phyloP scores from a whole-genome alignment of 768 basidiomycete species.

The Nidula microcarpa region DNA sequence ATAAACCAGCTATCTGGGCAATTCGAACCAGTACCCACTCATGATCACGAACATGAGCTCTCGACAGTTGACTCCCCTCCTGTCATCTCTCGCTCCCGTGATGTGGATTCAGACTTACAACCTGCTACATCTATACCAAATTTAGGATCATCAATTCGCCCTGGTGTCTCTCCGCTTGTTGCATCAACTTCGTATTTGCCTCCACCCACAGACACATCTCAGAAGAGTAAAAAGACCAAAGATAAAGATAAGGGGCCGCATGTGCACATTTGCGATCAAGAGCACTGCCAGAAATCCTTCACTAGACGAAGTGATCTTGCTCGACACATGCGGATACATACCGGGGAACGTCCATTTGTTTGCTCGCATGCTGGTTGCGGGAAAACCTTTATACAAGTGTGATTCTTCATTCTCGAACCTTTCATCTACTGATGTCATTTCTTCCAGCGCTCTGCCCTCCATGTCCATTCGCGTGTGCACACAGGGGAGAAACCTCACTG shows the following conservation, averaged over 20 bases:
- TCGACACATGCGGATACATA: constrained; percentile 87
- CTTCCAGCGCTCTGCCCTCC: constrained; percentile 78
- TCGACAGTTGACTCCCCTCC: constrained; percentile 46
- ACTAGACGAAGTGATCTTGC: constrained; percentile 80
- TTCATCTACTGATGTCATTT: constrained; percentile 3
- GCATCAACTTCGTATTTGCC: constrained; percentile 50
- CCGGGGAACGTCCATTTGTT: constrained; percentile 82
- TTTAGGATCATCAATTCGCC: constrained; percentile 33
- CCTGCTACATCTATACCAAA: constrained; percentile 19
- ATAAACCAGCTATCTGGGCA: constrained; percentile 69
- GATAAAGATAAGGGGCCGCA: constrained; percentile 45
- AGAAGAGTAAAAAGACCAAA: constrained; percentile 35
- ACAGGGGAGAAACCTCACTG: constrained; percentile 92
- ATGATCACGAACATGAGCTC: constrained; percentile 34
- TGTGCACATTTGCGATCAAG: constrained; percentile 64
- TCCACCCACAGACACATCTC: constrained; percentile 15
- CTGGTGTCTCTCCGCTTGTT: constrained; percentile 26
- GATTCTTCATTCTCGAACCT: constrained; percentile 12
- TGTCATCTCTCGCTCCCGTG: constrained; percentile 40
- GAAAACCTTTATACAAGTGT: constrained; percentile 90
- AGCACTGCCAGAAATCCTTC: constrained; percentile 78
- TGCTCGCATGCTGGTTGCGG: constrained; percentile 73
- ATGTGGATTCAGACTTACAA: constrained; percentile 22
- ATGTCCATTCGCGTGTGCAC: constrained; percentile 86
- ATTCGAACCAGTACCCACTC: constrained; percentile 55